Evolutionary conservation across 306 rosid genomes (phyloP).

Genomic region (peach (Prunus persica)): Prunus_persica_NCBIv2 NC_034011.1:10831501-10832000

Average conservation of each 20-base stretch:
- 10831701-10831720: background rate
- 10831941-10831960: background rate
- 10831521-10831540: background rate
- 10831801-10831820: background rate
- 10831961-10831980: background rate
- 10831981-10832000: background rate
- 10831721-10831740: background rate
- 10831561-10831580: background rate
- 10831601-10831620: background rate
- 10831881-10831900: background rate
- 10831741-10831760: background rate
- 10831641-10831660: background rate
- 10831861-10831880: background rate
- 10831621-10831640: background rate
- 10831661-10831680: background rate
- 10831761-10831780: background rate
- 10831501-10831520: background rate
- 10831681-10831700: background rate
- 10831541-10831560: background rate
- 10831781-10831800: background rate
- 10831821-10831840: background rate
- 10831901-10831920: background rate
- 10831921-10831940: background rate
- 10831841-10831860: background rate
- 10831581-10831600: too few relatives aligned